A percentile compares a stretch with the other conserved stretches of the same genome.
Conservation (phyloP, 306 rosid genomes). For the Cercis canadensis region DNA sequence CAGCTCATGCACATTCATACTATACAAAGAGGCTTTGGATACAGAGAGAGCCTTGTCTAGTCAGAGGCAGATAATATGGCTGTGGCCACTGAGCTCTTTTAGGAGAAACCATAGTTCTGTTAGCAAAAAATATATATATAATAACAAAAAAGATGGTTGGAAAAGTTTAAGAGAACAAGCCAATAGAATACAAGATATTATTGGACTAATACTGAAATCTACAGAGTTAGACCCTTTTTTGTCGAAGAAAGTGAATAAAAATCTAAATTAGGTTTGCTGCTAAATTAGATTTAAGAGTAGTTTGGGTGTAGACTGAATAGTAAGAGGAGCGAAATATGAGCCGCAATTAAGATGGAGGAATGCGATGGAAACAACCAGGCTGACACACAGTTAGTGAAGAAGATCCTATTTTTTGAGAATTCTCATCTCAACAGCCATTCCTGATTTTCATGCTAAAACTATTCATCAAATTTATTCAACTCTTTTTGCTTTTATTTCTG, state of each 20-base stretch:
- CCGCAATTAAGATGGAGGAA: conserved; percentile 44
- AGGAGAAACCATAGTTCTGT: conserved; percentile 41
- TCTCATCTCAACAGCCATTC: conserved; percentile 42
- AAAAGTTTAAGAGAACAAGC: conserved; percentile 10
- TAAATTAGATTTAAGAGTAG: no score
- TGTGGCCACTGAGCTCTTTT: conserved; percentile 36
- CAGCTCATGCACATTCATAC: conserved; percentile 48
- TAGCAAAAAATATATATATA: not conserved
- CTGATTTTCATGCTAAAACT: conserved; percentile 41
- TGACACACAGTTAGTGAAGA: no score
- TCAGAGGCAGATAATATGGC: conserved; percentile 18
- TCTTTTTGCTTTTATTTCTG: no score
- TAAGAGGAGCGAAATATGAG: conserved; percentile 42
- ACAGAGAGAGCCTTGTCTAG: conserved; percentile 29
- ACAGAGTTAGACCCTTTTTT: not conserved
- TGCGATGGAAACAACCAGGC: not conserved
- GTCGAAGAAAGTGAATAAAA: not conserved
- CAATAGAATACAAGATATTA: not conserved
- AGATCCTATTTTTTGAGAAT: conserved; percentile 37
- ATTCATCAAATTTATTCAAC: no score
- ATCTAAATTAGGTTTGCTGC: not conserved
- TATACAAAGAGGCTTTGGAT: conserved; percentile 34
- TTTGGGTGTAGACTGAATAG: not conserved
- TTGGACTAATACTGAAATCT: not conserved
- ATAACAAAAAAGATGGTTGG: not conserved